Conservation (phyloP, 148 eudicot species). For the Camellia lanceoleosa region DNA sequence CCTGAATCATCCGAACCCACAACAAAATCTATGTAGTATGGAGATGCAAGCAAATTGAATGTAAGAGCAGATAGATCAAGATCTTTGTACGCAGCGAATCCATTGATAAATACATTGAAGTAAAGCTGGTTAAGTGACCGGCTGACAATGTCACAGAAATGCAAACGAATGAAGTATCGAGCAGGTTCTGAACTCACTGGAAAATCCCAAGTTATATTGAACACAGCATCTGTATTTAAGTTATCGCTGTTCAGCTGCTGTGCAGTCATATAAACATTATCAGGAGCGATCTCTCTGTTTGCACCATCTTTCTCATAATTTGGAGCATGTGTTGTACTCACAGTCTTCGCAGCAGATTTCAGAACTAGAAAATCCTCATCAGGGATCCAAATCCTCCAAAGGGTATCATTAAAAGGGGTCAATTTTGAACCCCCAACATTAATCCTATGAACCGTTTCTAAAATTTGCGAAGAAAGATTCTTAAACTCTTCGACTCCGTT, state of each 20-base stretch:
- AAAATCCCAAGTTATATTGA: constrained; percentile 78
- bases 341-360: constrained; percentile 65
- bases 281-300: constrained; percentile 63
- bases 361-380: constrained; percentile 62
- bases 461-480: constrained; percentile 43
- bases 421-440: constrained; percentile 77
- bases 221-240: constrained; percentile 25
- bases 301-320: constrained; percentile 62
- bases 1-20: constrained; percentile 49
- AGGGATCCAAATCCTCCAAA: constrained; percentile 88
- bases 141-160: constrained; percentile 47
- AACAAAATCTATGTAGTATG: constrained; percentile 56
- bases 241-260: constrained; percentile 69
- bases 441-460: constrained; percentile 75
- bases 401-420: constrained; percentile 86
- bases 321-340: constrained; percentile 32
- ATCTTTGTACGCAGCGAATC: constrained; percentile 59
- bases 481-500: constrained; percentile 47
- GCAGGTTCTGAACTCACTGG: constrained; percentile 43
- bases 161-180: constrained; percentile 63
- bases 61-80: constrained; percentile 64
- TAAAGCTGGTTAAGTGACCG: constrained; percentile 55
- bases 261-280: constrained; percentile 80
- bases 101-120: constrained; percentile 72
- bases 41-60: constrained; percentile 45